Conservation (phyloP, 805 yeast genomes). For the Jamesozyma piceae region DNA sequence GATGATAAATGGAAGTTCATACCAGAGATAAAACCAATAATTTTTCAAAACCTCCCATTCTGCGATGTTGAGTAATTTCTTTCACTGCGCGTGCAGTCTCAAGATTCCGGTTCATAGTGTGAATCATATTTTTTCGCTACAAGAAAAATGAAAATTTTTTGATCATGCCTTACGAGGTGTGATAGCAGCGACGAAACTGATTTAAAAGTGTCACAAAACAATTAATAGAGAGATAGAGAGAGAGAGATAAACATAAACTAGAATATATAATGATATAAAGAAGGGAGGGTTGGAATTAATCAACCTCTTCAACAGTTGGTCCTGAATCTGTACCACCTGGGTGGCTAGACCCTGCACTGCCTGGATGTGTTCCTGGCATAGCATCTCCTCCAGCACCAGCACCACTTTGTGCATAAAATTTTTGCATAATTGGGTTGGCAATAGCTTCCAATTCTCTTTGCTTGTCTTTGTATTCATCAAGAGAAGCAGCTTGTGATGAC, state of each 20-base stretch:
- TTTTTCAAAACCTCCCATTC: background rate
- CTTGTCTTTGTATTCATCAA: conserved; percentile 82
- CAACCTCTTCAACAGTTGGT: conserved; percentile 78
- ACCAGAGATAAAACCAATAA: background rate
- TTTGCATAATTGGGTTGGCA: conserved; percentile 93
- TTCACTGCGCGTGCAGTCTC: background rate
- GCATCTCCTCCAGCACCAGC: conserved; percentile 75
- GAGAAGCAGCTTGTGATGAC: conserved; percentile 78
- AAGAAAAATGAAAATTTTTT: too few species aligned
- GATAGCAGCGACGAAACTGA: too few species aligned
- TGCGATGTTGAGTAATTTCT: background rate
- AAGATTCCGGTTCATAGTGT: too few species aligned
- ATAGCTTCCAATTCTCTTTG: conserved; percentile 89
- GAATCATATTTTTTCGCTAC: too few species aligned
- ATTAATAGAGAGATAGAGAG: too few species aligned
- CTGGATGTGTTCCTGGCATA: conserved; percentile 44
- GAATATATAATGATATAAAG: too few species aligned
- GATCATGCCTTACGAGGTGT: too few species aligned
- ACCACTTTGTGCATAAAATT: conserved; percentile 70
- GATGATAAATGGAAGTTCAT: too few species aligned
- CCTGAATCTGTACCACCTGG: conserved; percentile 39
- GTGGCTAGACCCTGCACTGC: conserved; percentile 39
- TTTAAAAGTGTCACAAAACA: too few species aligned
- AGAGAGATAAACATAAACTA: too few species aligned
- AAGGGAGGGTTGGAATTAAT: too few species aligned